A percentile compares a stretch with the other conserved stretches of the same genome.
Conservation (phyloP, 768 basidiomycete genomes). For the Suillus subaureus region DNA sequence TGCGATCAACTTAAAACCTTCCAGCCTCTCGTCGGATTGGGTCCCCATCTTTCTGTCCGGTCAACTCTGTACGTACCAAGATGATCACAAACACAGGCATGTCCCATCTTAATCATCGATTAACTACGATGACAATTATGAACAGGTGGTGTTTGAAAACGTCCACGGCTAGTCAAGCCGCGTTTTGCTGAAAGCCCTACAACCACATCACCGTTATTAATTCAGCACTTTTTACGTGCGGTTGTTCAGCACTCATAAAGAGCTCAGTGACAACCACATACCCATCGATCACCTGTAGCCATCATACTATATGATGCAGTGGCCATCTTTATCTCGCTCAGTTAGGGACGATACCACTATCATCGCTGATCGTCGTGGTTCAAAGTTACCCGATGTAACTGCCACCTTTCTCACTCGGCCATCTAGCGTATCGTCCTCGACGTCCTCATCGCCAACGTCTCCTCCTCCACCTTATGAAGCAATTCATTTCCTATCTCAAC, state of each 20-base stretch:
- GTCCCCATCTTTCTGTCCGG: constrained; percentile 15
- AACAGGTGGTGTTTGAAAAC: constrained; percentile 29
- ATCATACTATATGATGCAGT: constrained; percentile 28
- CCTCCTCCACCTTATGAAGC: constrained; percentile 38
- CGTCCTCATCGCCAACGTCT: constrained; percentile 27
- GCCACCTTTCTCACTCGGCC: constrained; percentile 19
- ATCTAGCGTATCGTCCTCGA: constrained; percentile 26
- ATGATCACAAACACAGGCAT: constrained; percentile 19
- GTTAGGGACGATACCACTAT: constrained; percentile 21
- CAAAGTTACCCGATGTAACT: constrained; percentile 24
- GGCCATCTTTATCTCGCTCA: constrained; percentile 20
- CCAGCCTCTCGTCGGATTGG: constrained; percentile 14
- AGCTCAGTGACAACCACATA: constrained; percentile 11
- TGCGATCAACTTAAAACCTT: constrained; percentile 28
- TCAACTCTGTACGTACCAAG: constrained; percentile 11
- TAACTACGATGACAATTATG: constrained; percentile 11
- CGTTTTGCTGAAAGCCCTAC: constrained; percentile 26
- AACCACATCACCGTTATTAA: constrained; percentile 32
- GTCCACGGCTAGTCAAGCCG: constrained; percentile 27
- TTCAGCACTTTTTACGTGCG: constrained; percentile 16
- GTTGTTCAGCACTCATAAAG: constrained; percentile 16
- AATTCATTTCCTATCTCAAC: constrained; percentile 31
- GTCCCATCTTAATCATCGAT: constrained; percentile 19
- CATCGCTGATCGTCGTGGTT: constrained; percentile 14
- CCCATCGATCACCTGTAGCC: constrained; percentile 27